These are phyloP conservation scores for Orbilia brochopaga DNA, from an alignment of 2,329 filamentous ascomycete species.

Conservation along the genomic window DNA sequence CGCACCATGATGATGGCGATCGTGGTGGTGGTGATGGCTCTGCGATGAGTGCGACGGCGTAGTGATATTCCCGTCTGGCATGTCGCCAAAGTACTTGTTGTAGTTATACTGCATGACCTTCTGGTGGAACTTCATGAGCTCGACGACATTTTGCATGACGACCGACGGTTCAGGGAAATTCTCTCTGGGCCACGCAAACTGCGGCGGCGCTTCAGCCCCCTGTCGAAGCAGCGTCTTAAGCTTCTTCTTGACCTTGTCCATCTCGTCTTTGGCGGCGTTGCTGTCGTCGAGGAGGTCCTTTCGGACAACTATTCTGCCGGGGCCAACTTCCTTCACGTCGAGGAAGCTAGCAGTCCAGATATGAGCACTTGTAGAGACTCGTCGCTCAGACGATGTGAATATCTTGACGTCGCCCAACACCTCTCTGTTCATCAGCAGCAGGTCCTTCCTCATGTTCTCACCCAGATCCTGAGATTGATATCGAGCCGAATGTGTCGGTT, in stretches of 20 bases:
- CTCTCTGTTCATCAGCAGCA: conserved; percentile 89
- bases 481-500: conserved; percentile 93
- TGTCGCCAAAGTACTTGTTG: conserved; percentile 68
- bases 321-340: conserved; percentile 80
- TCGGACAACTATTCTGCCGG: conserved; percentile 85
- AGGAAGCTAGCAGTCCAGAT: conserved; percentile 93
- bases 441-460: conserved; percentile 92
- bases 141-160: conserved; percentile 88
- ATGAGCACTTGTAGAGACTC: conserved; percentile 91
- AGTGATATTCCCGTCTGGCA: conserved; percentile 13
- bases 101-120: conserved; percentile 96
- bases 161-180: conserved; percentile 93
- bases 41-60: not conserved
- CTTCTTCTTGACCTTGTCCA: conserved; percentile 98
- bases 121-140: conserved; percentile 97
- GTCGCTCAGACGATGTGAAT: conserved; percentile 92
- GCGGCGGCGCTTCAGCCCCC: conserved; percentile 88
- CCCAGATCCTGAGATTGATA: conserved; percentile 96
- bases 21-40: too few relatives aligned
- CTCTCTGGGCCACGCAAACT: conserved; percentile 94
- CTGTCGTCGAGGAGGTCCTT: conserved; percentile 97
- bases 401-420: conserved; percentile 91
- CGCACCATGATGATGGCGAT: not conserved
- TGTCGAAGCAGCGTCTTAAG: conserved; percentile 89
- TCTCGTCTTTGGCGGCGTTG: conserved; percentile 97